Evolutionary conservation across 2,329 filamentous ascomycete genomes (phyloP), one percentile per base, ranked within the genome.

Genomic region (Xylogone sp.): DNA sequence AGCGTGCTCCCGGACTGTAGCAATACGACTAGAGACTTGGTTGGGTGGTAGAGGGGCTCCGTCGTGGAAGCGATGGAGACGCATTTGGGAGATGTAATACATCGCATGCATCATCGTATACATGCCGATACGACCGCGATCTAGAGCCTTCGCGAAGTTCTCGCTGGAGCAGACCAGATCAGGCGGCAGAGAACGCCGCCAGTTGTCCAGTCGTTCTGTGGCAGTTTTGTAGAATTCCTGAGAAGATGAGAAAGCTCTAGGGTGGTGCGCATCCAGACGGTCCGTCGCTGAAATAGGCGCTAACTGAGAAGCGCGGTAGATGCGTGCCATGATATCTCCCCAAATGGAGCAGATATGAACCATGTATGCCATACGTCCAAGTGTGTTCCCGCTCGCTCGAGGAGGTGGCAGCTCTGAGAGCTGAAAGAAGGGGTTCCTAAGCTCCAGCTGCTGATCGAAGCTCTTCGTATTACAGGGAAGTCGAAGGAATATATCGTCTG

Each of bases 91-190:
- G 45, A 81, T 77, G 62, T 86, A 78, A 63, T 86, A 86, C n/a
- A 88, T 70, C 22, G 86, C 71, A 64, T 89, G 85, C 66, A 87
- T 78, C 1, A 78, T 79, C 50, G 87, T 69, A 61, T 84, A 85
- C 0, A 76, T 75, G 4, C 82, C 82, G 1, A 78, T 71, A 57
- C 78, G 80, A 21, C 78, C 77, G 24, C 71, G 69, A 13, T 74
- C 68, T 6, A 81, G 74, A 42, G 78, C 80, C 24, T 72, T 70
- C 43, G 82, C 75, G 13, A 88, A 69, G 52, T 86, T 88, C 49
- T 75, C 69, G 3, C 74, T 65, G 3, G 73, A 79, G 60, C 83
- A 83, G 9, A 68, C 64, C 21, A 88, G 69, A 34, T 77, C 69
- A 8, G 72, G 63, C 2, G 86, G 83, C 2, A 90, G 67, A 18